phyloP scores from a whole-genome alignment of 2,329 filamentous ascomycete genomes.

The Paraphaeosphaeria minitans region DNA sequence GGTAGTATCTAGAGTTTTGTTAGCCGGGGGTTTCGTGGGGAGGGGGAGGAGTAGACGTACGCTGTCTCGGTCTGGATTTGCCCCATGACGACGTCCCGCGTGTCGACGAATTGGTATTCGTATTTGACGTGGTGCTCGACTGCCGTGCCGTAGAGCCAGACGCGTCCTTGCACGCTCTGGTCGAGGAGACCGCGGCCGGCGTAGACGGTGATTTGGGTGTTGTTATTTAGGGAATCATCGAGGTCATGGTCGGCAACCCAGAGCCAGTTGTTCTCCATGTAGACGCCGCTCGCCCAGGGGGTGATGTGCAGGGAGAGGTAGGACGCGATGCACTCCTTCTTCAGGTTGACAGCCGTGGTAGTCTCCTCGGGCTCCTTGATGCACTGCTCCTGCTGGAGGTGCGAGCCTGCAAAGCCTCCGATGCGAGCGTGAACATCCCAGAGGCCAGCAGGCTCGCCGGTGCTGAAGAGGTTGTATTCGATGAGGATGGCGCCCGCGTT shows the following conservation, averaged over 20 bases:
- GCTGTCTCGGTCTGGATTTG: constrained; percentile 90
- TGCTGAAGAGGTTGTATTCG: constrained; percentile 69
- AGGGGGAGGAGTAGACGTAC: constrained; percentile 50
- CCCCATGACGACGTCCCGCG: constrained; percentile 79
- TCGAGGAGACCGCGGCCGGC: constrained; percentile 82
- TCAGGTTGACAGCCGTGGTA: constrained; percentile 56
- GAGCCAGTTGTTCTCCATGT: constrained; percentile 89
- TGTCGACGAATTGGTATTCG: constrained; percentile 84
- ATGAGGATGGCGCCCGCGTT: constrained; percentile 72
- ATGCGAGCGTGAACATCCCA: constrained; percentile 90
- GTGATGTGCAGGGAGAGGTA: constrained; percentile 63
- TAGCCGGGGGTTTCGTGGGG: not conserved
- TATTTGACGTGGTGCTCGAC: constrained; percentile 66
- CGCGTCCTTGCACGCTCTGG: constrained; percentile 56
- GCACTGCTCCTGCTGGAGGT: constrained; percentile 78
- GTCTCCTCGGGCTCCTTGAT: constrained; percentile 70
- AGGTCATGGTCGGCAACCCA: constrained; percentile 87
- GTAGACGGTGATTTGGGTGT: constrained; percentile 76
- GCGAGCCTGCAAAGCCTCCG: constrained; percentile 77
- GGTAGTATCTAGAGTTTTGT: constrained; percentile 61
- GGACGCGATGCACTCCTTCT: constrained; percentile 71
- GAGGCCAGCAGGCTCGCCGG: constrained; percentile 70
- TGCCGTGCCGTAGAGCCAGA: constrained; percentile 68
- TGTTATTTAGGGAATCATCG: constrained; percentile 69
- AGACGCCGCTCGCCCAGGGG: constrained; percentile 61